These are phyloP conservation scores for Phytophthora niederhauseri DNA, from an alignment of 352 stramenopile genomes.

Conservation along the genomic window DNA sequence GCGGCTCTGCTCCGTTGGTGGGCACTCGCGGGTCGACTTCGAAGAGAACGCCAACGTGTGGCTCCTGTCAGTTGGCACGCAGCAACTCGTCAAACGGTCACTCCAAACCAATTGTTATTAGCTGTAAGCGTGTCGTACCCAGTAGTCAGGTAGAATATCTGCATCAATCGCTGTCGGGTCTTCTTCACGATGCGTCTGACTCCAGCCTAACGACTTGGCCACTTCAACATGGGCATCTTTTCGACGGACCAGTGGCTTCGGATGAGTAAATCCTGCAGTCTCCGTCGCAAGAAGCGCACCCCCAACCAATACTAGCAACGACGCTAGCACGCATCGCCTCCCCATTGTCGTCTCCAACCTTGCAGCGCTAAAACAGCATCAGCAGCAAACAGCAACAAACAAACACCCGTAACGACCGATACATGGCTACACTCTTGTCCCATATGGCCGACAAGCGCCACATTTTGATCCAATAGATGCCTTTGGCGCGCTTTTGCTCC, in stretches of 20 bases:
- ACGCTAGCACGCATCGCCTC: neutral
- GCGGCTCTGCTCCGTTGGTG: slow-evolving; percentile 58
- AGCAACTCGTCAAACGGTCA: neutral
- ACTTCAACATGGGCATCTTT: slow-evolving; percentile 15
- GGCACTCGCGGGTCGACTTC: slow-evolving; percentile 35
- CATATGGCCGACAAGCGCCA: slow-evolving; percentile 12
- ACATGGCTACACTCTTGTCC: slow-evolving; percentile 23
- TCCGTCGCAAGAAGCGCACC: neutral
- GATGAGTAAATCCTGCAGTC: neutral
- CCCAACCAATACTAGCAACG: slow-evolving; percentile 12
- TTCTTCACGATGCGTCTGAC: neutral
- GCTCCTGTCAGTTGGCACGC: slow-evolving; percentile 3
- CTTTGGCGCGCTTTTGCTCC: slow-evolving; percentile 22
- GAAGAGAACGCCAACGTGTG: neutral
- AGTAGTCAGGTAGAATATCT: slow-evolving; percentile 57
- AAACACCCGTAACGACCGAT: slow-evolving; percentile 10
- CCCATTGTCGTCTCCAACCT: neutral
- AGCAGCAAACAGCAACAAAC: neutral
- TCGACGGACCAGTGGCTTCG: neutral
- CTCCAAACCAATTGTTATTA: neutral
- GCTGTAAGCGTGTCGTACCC: slow-evolving; percentile 25
- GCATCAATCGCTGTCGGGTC: slow-evolving; percentile 41
- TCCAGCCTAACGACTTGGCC: slow-evolving; percentile 10
- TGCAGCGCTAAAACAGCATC: neutral
- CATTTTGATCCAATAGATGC: slow-evolving; percentile 22